These are phyloP conservation scores for Penicillium hordei DNA, from an alignment of 2,329 filamentous ascomycete species.

Conservation along the genomic window DNA sequence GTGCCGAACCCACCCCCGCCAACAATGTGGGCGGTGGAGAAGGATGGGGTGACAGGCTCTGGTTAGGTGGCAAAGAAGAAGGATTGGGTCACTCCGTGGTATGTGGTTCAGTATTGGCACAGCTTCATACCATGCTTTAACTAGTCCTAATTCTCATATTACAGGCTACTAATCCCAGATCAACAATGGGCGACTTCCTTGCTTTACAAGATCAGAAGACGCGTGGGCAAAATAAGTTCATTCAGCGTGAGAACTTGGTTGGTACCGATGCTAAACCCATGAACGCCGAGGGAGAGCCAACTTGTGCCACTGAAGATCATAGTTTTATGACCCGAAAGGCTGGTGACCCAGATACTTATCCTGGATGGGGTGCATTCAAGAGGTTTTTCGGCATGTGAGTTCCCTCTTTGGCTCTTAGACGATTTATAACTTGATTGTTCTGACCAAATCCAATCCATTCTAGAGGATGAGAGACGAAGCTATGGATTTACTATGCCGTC, in stretches of 20 bases:
- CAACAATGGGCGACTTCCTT: constrained; percentile 30
- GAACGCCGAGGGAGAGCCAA: constrained; percentile 15
- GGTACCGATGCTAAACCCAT: neutral
- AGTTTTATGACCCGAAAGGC: constrained; percentile 32
- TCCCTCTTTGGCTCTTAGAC: neutral
- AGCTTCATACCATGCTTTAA: neutral
- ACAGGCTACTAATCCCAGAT: constrained; percentile 25
- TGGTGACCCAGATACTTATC: constrained; percentile 29
- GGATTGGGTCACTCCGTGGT: constrained; percentile 30
- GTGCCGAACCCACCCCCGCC: constrained; percentile 30
- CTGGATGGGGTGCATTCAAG: constrained; percentile 33
- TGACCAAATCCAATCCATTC: neutral
- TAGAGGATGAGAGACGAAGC: neutral
- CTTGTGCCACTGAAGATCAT: constrained; percentile 34
- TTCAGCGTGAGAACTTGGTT: constrained; percentile 12
- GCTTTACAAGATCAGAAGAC: constrained; percentile 32
- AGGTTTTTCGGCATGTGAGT: constrained; percentile 17
- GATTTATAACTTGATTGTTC: neutral
- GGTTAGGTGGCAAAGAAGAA: constrained; percentile 24
- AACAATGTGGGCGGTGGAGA: constrained; percentile 28
- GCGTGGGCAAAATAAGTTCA: constrained; percentile 23
- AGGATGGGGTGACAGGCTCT: constrained; percentile 25
- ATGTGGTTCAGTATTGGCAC: neutral
- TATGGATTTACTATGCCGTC: no score
- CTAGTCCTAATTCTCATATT: neutral